A percentile compares a stretch with the other conserved stretches of the same genome.
These are phyloP conservation scores for Picea glauca DNA, from an alignment of 75 land plant genomes.

Conservation along the genomic window DNA sequence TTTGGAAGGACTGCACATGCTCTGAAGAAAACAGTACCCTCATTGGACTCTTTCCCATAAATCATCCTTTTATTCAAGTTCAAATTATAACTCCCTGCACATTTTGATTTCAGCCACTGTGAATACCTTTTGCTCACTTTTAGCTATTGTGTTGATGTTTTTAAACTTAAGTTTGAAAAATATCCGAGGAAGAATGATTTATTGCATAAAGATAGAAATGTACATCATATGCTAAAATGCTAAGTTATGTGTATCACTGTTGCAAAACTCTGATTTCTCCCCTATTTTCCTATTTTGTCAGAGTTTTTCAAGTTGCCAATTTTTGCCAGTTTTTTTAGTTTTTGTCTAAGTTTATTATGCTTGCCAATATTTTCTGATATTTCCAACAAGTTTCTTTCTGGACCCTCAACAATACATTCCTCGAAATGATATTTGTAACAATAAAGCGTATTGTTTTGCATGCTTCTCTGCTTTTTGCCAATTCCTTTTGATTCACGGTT, in stretches of 20 bases:
- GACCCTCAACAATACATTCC: too few relatives aligned
- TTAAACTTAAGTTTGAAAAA: neutral
- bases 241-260: too few relatives aligned
- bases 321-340: neutral
- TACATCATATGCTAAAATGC: neutral
- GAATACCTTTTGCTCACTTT: neutral
- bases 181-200: neutral
- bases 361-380: too few relatives aligned
- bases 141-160: neutral
- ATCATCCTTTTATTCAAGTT: neutral
- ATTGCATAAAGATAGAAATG: neutral
- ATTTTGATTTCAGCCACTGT: neutral
- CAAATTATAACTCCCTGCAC: neutral
- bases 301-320: neutral
- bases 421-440: too few relatives aligned
- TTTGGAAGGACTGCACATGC: neutral
- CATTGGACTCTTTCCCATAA: neutral
- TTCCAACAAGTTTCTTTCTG: too few relatives aligned
- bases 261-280: too few relatives aligned
- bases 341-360: too few relatives aligned
- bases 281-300: too few relatives aligned
- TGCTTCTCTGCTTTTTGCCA: too few relatives aligned
- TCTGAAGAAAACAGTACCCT: neutral
- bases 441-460: too few relatives aligned
- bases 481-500: too few relatives aligned